phyloP scores from a whole-genome alignment of 805 yeast genomes.

The Barnettozyma californica region DNA sequence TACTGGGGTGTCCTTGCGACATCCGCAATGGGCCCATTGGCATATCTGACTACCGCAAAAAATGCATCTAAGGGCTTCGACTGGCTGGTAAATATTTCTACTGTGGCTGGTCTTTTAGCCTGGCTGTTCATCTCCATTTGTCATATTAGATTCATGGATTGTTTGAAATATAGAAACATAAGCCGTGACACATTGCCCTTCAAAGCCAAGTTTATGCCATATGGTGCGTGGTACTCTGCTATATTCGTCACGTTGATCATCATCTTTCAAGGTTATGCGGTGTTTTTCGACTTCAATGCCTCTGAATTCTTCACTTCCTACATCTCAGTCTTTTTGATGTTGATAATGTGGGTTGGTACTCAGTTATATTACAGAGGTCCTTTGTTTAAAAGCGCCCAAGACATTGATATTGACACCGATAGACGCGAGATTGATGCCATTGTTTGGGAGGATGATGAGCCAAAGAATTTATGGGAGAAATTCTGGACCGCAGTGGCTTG shows the following conservation, averaged over 20 bases:
- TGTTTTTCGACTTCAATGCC: slow-evolving; percentile 52
- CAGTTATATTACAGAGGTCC: slow-evolving; percentile 27
- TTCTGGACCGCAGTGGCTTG: slow-evolving; percentile 34
- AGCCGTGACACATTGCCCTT: slow-evolving; percentile 67
- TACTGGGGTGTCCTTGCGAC: slow-evolving; percentile 51
- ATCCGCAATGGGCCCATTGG: slow-evolving; percentile 57
- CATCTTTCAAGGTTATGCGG: slow-evolving; percentile 67
- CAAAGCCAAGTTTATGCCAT: slow-evolving; percentile 70
- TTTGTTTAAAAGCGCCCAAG: slow-evolving; percentile 32
- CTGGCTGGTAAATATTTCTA: slow-evolving; percentile 73
- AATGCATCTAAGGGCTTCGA: slow-evolving; percentile 55
- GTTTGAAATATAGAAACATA: slow-evolving; percentile 56
- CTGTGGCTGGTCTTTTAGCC: slow-evolving; percentile 68
- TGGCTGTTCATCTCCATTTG: slow-evolving; percentile 64
- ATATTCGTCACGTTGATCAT: slow-evolving; percentile 49
- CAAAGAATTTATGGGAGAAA: slow-evolving; percentile 48
- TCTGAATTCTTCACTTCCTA: slow-evolving; percentile 64
- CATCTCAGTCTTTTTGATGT: slow-evolving; percentile 59
- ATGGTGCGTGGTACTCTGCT: slow-evolving; percentile 57
- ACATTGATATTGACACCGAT: slow-evolving; percentile 65
- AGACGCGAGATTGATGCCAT: slow-evolving; percentile 57
- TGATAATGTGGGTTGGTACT: slow-evolving; percentile 48
- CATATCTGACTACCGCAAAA: slow-evolving; percentile 49
- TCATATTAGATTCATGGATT: slow-evolving; percentile 66
- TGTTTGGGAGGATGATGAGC: slow-evolving; percentile 50